A percentile compares a stretch with the other conserved stretches of the same genome.
These are phyloP conservation scores for Dothidotthia symphoricarpi DNA, from an alignment of 2,329 filamentous ascomycete species.

Conservation along the genomic window DNA sequence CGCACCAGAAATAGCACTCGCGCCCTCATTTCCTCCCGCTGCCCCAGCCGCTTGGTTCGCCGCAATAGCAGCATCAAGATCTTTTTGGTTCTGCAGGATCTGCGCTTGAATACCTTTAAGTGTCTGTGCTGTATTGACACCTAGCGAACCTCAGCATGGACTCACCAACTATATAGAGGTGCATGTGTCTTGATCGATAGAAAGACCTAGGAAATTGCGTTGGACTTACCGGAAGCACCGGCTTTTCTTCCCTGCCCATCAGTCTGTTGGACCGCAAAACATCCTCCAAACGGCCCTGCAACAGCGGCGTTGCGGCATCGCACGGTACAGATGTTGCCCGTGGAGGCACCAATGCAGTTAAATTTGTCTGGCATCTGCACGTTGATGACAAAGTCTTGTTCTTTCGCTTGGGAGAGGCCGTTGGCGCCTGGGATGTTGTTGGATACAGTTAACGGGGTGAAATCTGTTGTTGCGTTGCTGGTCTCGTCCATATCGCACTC, in stretches of 20 bases:
- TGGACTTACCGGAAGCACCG: constrained; percentile 29
- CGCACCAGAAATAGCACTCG: constrained; percentile 44
- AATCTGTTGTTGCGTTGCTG: constrained; percentile 47
- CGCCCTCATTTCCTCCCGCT: constrained; percentile 37
- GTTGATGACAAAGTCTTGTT: constrained; percentile 57
- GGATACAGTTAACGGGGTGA: constrained; percentile 52
- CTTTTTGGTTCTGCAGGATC: constrained; percentile 52
- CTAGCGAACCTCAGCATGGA: constrained; percentile 13
- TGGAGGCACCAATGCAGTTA: constrained; percentile 53
- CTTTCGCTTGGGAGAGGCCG: constrained; percentile 57
- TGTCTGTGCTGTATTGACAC: constrained; percentile 49
- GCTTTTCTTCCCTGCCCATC: constrained; percentile 40
- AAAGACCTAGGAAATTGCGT: not conserved
- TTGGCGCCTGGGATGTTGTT: constrained; percentile 61
- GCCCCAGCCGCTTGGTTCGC: constrained; percentile 49
- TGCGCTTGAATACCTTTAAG: constrained; percentile 50
- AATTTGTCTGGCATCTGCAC: constrained; percentile 57
- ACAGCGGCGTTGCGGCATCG: constrained; percentile 61
- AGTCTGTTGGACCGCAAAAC: constrained; percentile 58
- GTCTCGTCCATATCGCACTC: constrained; percentile 63
- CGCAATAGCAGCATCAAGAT: constrained; percentile 50
- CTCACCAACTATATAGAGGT: too few relatives aligned
- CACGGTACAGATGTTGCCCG: constrained; percentile 62
- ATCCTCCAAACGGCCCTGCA: constrained; percentile 63
- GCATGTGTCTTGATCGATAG: not conserved